Evolutionary conservation across 1,139 yeast species (phyloP).

Genomic region (Pichia sp.): DNA sequence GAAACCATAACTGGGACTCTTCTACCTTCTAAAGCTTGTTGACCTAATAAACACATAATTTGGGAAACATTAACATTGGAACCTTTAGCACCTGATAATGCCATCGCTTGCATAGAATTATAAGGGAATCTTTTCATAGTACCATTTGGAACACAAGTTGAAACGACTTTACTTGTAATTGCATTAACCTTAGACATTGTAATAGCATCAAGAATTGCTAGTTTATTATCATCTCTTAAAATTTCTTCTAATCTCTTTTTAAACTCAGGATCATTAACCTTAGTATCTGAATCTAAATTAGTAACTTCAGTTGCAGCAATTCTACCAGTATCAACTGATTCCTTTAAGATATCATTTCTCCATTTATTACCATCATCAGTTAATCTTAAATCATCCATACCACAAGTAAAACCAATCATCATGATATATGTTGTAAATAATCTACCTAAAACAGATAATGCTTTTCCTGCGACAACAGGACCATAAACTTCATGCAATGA

Average conservation of each 20-base stretch:
- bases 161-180: conserved; percentile 87
- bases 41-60: conserved; percentile 98
- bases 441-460: conserved; percentile 86
- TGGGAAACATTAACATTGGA: conserved; percentile 97
- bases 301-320: conserved; percentile 94
- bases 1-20: conserved; percentile 99
- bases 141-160: conserved; percentile 93
- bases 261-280: conserved; percentile 68
- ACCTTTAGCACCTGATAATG: conserved; percentile 98
- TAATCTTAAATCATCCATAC: conserved; percentile 97
- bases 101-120: conserved; percentile 99
- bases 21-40: conserved; percentile 98
- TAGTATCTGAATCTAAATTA: conserved; percentile 53
- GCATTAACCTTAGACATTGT: conserved; percentile 90
- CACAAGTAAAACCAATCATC: conserved; percentile 94
- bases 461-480: conserved; percentile 80
- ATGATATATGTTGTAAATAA: conserved; percentile 90
- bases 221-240: conserved; percentile 84
- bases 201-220: conserved; percentile 93
- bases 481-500: conserved; percentile 96
- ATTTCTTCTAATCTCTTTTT: conserved; percentile 88
- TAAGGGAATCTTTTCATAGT: conserved; percentile 93
- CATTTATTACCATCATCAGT: conserved; percentile 86
- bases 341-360: conserved; percentile 76
- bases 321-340: conserved; percentile 78